A percentile compares a stretch with the other conserved stretches of the same genome.
Evolutionary conservation across 2,329 filamentous ascomycete genomes (phyloP).

Genomic region (Cladosporium sp.): DNA sequence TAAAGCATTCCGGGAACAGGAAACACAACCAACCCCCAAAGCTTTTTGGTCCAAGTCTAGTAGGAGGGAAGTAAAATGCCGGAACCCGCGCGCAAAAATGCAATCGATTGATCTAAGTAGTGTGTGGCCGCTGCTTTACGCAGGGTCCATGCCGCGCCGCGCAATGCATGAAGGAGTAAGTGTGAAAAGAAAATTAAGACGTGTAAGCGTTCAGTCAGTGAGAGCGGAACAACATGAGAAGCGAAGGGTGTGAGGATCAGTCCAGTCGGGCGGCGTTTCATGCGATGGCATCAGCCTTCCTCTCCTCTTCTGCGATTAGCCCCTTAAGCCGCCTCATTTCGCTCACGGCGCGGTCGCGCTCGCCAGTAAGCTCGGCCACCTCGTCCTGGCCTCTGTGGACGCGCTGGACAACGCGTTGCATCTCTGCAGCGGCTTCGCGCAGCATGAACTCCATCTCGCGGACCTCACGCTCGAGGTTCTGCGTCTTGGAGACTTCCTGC

Average conservation of each 20-base stretch:
- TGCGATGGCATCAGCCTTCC: slow-evolving; percentile 14
- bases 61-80: background rate
- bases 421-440: slow-evolving; percentile 72
- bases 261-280: background rate
- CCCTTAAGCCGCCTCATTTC: slow-evolving; percentile 70
- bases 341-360: slow-evolving; percentile 71
- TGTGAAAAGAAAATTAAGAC: slow-evolving; percentile 1
- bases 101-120: slow-evolving; percentile 1
- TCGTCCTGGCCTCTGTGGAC: slow-evolving; percentile 85
- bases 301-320: slow-evolving; percentile 62
- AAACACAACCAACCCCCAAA: background rate
- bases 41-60: background rate
- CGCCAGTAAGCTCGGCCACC: slow-evolving; percentile 74
- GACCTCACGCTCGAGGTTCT: slow-evolving; percentile 74
- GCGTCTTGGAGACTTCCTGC: slow-evolving; percentile 68
- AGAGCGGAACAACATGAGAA: background rate
- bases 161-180: background rate
- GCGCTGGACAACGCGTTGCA: slow-evolving; percentile 77
- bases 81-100: background rate
- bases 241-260: background rate
- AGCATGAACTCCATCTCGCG: slow-evolving; percentile 82
- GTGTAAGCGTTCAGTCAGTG: slow-evolving; percentile 8
- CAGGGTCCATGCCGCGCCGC: slow-evolving; percentile 8
- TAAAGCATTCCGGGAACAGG: background rate
- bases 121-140: slow-evolving; percentile 11